Conservation (phyloP, 768 basidiomycete genomes). For the Termitomyces sp. region DNA sequence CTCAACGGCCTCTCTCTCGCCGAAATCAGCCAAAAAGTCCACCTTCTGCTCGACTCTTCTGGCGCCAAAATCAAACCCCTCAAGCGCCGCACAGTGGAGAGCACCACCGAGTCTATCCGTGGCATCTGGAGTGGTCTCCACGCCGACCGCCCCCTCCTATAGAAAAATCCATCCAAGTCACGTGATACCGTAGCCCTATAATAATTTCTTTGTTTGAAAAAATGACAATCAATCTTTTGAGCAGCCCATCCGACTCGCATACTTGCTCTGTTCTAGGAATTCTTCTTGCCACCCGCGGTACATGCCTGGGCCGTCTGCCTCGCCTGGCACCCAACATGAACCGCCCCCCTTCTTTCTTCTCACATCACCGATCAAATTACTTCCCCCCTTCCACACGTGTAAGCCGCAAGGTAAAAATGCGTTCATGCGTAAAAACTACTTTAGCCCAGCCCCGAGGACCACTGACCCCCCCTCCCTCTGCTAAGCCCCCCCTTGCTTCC, state of each 20-base stretch:
- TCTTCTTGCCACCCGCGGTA: constrained; percentile 1
- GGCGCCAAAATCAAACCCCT: constrained; percentile 80
- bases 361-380: constrained; percentile 23
- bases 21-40: constrained; percentile 71
- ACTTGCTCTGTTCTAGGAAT: too few species aligned
- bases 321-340: constrained; percentile 10
- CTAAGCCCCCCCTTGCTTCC: background rate
- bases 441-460: constrained; percentile 9
- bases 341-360: constrained; percentile 13
- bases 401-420: constrained; percentile 32
- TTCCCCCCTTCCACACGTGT: constrained; percentile 30
- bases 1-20: constrained; percentile 71
- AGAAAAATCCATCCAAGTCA: constrained; percentile 11
- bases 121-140: constrained; percentile 92
- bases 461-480: background rate
- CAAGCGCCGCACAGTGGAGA: constrained; percentile 73
- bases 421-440: constrained; percentile 16
- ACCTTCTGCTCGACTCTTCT: constrained; percentile 81
- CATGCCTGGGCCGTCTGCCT: constrained; percentile 1
- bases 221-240: constrained; percentile 1
- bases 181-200: constrained; percentile 18
- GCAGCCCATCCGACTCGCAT: constrained; percentile 1
- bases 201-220: background rate
- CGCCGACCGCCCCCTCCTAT: constrained; percentile 50
- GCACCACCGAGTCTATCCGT: constrained; percentile 71